Evolutionary conservation across 306 rosid genomes (phyloP).

Genomic region (Carpinus fangiana): DNA sequence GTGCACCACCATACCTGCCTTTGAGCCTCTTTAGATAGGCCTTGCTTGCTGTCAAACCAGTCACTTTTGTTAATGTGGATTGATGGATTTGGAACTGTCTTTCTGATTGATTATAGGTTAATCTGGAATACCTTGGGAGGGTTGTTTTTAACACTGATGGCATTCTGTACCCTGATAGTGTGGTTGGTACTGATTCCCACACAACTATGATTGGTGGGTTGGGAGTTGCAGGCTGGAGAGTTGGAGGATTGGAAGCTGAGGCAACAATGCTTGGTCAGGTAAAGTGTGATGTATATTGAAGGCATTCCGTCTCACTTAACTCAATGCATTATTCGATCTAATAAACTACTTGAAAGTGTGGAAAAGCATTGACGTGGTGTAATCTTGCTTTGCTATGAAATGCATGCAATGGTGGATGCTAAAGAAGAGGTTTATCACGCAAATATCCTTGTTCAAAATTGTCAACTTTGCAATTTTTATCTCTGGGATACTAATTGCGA

Average conservation of each 20-base stretch:
- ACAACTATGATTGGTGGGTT: constrained; percentile 19
- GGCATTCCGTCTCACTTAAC: background rate
- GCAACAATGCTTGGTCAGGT: constrained; percentile 17
- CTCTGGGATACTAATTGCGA: background rate
- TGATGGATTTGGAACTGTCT: background rate
- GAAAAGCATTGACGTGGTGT: background rate
- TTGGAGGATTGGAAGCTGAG: constrained; percentile 14
- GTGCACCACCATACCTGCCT: background rate
- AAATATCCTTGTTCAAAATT: background rate
- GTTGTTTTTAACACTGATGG: constrained; percentile 14
- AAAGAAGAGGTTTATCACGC: background rate
- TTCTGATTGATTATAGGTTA: constrained; percentile 3
- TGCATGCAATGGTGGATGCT: background rate
- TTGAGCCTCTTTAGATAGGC: background rate
- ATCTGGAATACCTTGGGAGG: constrained; percentile 19
- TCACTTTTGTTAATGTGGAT: background rate
- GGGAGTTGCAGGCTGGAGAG: constrained; percentile 21
- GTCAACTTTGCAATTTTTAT: background rate
- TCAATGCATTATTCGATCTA: background rate
- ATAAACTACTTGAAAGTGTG: background rate
- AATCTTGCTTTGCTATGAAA: background rate
- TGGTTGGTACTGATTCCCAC: constrained; percentile 25
- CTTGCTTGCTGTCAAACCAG: background rate
- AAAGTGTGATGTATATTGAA: background rate
- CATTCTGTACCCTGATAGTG: constrained; percentile 17